Percentiles rank a stretch among this genome's conserved stretches.
Conservation (phyloP, 1,284 basidiomycete genomes). For the Cystobasidium sp. region DNA sequence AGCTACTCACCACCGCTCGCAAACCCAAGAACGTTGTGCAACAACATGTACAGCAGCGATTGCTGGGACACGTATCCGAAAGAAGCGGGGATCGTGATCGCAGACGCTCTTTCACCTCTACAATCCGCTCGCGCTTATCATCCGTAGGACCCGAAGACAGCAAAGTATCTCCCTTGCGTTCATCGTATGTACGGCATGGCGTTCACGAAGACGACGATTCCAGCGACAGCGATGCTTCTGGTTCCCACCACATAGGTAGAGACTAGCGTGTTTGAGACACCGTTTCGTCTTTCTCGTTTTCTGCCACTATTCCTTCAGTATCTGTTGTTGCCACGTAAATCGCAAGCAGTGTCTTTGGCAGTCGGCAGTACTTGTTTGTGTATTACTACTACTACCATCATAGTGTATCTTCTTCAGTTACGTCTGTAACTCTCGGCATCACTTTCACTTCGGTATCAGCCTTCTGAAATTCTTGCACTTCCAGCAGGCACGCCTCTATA, state of each 20-base stretch:
- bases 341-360: background rate
- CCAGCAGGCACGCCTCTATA: constrained; percentile 35
- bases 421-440: constrained; percentile 39
- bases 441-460: background rate
- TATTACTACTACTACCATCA: constrained; percentile 1
- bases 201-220: background rate
- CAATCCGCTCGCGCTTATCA: constrained; percentile 25
- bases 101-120: constrained; percentile 7
- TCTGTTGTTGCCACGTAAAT: too few relatives aligned
- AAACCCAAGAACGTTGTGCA: constrained; percentile 44
- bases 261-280: background rate
- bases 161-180: constrained; percentile 22
- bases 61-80: constrained; percentile 16
- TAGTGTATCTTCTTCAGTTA: constrained; percentile 26
- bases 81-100: constrained; percentile 19
- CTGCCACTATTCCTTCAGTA: too few relatives aligned
- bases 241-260: background rate
- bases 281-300: too few relatives aligned
- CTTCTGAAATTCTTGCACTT: constrained; percentile 12
- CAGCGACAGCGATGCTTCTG: constrained; percentile 31
- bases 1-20: constrained; percentile 55
- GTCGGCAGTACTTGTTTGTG: constrained; percentile 5
- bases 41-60: constrained; percentile 26
- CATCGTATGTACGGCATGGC: constrained; percentile 5
- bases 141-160: constrained; percentile 9